These are phyloP conservation scores for Fraxinus anomala DNA, from an alignment of 257 asterid genomes.

Conservation along the genomic window DNA sequence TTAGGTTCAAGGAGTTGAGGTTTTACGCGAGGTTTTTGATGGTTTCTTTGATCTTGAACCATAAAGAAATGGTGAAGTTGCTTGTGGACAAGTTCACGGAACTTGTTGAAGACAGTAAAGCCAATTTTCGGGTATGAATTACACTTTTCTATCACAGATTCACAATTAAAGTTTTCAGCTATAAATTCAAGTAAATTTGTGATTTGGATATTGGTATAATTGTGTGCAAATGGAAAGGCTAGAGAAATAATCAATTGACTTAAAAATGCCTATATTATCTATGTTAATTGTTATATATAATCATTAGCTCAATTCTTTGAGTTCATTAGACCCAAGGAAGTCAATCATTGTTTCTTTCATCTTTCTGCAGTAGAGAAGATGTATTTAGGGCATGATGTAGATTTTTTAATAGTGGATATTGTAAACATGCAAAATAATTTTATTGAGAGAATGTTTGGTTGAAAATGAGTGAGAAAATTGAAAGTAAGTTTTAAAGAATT, in stretches of 20 bases:
- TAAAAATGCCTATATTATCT: not conserved
- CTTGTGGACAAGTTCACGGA: conserved; percentile 71
- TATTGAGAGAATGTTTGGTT: no score
- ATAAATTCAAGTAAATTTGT: conserved; percentile 21
- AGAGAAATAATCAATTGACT: not conserved
- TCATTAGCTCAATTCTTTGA: not conserved
- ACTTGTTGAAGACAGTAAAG: conserved; percentile 78
- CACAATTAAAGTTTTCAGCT: not conserved
- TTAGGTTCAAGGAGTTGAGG: conserved; percentile 93
- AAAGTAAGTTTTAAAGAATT: no score
- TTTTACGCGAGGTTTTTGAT: conserved; percentile 88
- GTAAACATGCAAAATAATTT: no score
- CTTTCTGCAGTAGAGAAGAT: not conserved
- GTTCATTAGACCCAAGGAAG: not conserved
- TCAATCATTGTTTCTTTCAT: conserved; percentile 14
- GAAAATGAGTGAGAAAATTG: no score
- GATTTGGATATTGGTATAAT: conserved; percentile 12
- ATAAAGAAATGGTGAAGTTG: conserved; percentile 71
- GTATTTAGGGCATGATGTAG: not conserved
- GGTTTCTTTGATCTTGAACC: conserved; percentile 80
- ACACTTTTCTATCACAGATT: not conserved
- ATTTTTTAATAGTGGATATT: no score
- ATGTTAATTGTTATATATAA: not conserved
- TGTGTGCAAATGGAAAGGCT: not conserved
- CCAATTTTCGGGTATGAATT: conserved; percentile 72